These are phyloP conservation scores for Penicillium griseofulvum DNA, from an alignment of 2,329 filamentous ascomycete genomes.

Conservation along the genomic window DNA sequence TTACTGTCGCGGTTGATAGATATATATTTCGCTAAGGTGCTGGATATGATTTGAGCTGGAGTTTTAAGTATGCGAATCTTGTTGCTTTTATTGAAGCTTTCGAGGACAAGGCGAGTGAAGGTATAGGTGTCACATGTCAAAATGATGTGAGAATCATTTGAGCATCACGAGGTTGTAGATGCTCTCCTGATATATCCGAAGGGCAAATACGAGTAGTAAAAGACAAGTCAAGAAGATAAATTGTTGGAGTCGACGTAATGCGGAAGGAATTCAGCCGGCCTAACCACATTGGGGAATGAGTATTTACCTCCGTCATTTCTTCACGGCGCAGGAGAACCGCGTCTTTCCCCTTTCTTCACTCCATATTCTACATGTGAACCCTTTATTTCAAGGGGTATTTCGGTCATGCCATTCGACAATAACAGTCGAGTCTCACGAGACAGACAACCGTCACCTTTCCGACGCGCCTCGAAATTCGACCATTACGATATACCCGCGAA, in stretches of 20 bases:
- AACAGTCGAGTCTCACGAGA: constrained; percentile 26
- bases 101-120: constrained; percentile 7
- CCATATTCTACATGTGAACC: not conserved
- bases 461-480: constrained; percentile 30
- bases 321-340: not conserved
- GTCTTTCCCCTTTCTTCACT: not conserved
- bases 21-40: not conserved
- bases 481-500: constrained; percentile 30
- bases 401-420: constrained; percentile 34
- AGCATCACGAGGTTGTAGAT: not conserved
- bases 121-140: constrained; percentile 18
- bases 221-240: not conserved
- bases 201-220: not conserved
- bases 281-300: constrained; percentile 24
- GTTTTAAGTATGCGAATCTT: not conserved
- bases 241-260: constrained; percentile 1
- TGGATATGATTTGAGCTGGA: not conserved
- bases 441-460: constrained; percentile 33
- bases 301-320: constrained; percentile 13
- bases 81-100: constrained; percentile 7
- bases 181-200: constrained; percentile 11
- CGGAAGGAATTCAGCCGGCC: constrained; percentile 1
- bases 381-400: constrained; percentile 10
- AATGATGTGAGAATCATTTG: constrained; percentile 6
- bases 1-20: constrained; percentile 12